A percentile compares a stretch with the other conserved stretches of the same genome.
phyloP scores from a whole-genome alignment of 352 stramenopile genomes.

The Pythium periplocum region DNA sequence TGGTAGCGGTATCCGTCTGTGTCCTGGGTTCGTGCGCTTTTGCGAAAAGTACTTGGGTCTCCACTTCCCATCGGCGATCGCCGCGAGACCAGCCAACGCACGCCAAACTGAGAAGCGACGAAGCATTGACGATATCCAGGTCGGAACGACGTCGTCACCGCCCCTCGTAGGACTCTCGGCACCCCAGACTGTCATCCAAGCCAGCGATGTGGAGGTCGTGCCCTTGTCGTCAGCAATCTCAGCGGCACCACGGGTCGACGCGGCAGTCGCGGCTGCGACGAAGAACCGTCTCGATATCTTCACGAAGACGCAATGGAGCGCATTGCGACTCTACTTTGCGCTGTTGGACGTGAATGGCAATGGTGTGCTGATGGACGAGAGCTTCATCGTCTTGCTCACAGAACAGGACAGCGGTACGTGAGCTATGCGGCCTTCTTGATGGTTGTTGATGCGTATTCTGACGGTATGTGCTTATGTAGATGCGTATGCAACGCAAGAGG shows the following conservation, averaged over 20 bases:
- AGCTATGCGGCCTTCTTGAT: not conserved
- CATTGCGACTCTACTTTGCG: slow-evolving; percentile 68
- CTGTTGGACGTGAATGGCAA: slow-evolving; percentile 64
- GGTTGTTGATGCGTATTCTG: too few species aligned
- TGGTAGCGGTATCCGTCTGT: slow-evolving; percentile 43
- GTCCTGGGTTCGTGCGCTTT: slow-evolving; percentile 61
- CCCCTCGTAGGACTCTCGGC: too few species aligned
- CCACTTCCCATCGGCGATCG: slow-evolving; percentile 5
- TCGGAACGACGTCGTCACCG: slow-evolving; percentile 10
- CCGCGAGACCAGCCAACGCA: not conserved
- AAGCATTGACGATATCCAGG: slow-evolving; percentile 16
- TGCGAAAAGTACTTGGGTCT: slow-evolving; percentile 57
- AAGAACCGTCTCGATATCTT: slow-evolving; percentile 50
- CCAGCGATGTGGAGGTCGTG: not conserved
- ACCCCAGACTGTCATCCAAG: too few species aligned
- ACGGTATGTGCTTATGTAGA: slow-evolving; percentile 25
- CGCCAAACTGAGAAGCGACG: slow-evolving; percentile 12
- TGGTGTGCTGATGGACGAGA: slow-evolving; percentile 73
- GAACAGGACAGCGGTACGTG: slow-evolving; percentile 75
- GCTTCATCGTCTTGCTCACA: slow-evolving; percentile 71
- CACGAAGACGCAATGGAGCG: slow-evolving; percentile 66
- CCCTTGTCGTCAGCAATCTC: too few species aligned
- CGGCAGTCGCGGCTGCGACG: not conserved
- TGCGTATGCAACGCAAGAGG: slow-evolving; percentile 78
- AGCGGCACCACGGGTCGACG: not conserved